Conservation (phyloP, 2,329 filamentous ascomycete genomes). For the Alternaria brassicicola region DNA sequence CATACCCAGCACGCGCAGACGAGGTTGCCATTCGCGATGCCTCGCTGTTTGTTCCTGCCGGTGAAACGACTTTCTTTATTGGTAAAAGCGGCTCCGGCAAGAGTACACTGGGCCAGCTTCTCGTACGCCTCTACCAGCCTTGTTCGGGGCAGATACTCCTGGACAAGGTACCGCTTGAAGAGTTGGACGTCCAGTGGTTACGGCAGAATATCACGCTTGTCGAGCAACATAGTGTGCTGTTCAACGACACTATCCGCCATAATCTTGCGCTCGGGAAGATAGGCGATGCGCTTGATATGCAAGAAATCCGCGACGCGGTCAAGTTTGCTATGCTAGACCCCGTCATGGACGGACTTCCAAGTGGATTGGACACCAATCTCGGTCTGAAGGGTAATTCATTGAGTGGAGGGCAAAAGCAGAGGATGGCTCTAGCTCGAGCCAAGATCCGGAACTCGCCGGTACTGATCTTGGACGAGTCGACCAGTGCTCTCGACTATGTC, state of each 20-base stretch:
- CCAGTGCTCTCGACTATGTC: slow-evolving; percentile 80
- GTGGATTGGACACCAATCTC: slow-evolving; percentile 74
- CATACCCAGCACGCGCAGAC: slow-evolving; percentile 74
- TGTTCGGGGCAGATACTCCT: slow-evolving; percentile 69
- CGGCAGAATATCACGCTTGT: slow-evolving; percentile 78
- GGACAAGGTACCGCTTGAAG: slow-evolving; percentile 67
- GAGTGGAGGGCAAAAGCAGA: slow-evolving; percentile 85
- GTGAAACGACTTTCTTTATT: slow-evolving; percentile 78
- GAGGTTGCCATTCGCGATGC: slow-evolving; percentile 65
- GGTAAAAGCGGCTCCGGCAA: slow-evolving; percentile 91
- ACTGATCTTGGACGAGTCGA: slow-evolving; percentile 86
- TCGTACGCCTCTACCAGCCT: slow-evolving; percentile 78
- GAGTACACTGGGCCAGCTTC: slow-evolving; percentile 81
- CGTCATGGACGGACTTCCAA: slow-evolving; percentile 69
- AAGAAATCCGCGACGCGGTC: slow-evolving; percentile 67
- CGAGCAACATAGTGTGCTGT: slow-evolving; percentile 81
- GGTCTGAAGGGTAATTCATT: slow-evolving; percentile 72
- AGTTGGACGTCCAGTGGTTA: slow-evolving; percentile 72
- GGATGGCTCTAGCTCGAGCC: slow-evolving; percentile 80
- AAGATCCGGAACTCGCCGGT: slow-evolving; percentile 77
- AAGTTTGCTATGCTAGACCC: slow-evolving; percentile 71
- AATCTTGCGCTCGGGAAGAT: slow-evolving; percentile 79
- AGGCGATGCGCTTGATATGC: slow-evolving; percentile 55
- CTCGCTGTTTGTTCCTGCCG: slow-evolving; percentile 72
- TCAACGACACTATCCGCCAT: slow-evolving; percentile 76